phyloP scores from a whole-genome alignment of 78 protist species.

The Cavenderia fasciculata region DNA sequence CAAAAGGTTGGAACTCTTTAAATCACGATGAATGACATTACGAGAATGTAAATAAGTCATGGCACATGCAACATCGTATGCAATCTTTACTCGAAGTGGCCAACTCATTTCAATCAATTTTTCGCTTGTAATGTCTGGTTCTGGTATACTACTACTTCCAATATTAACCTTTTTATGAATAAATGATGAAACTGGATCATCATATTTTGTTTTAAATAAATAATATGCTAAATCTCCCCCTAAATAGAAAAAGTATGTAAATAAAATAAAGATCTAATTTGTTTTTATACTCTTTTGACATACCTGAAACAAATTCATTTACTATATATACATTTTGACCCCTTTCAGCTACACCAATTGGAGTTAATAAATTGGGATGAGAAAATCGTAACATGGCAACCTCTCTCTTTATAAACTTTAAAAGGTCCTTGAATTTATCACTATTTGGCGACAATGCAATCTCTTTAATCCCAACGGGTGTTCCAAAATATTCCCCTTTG shows the following conservation, averaged over 20 bases:
- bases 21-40: slow-evolving; percentile 77
- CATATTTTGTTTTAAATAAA: slow-evolving; percentile 46
- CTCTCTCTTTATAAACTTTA: slow-evolving; percentile 65
- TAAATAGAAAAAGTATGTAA: no score
- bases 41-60: slow-evolving; percentile 81
- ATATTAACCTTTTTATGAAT: slow-evolving; percentile 36
- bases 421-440: slow-evolving; percentile 48
- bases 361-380: slow-evolving; percentile 54
- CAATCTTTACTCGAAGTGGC: slow-evolving; percentile 65
- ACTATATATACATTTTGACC: slow-evolving; percentile 55
- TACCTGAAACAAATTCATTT: slow-evolving; percentile 32
- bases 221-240: slow-evolving; percentile 75
- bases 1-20: slow-evolving; percentile 63
- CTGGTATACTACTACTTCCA: slow-evolving; percentile 61
- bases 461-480: slow-evolving; percentile 69
- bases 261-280: no score
- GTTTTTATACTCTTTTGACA: no score
- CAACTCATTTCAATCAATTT: slow-evolving; percentile 8
- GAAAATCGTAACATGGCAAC: slow-evolving; percentile 65
- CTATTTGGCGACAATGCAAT: slow-evolving; percentile 42
- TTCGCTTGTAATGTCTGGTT: slow-evolving; percentile 4
- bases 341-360: slow-evolving; percentile 47
- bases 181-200: slow-evolving; percentile 18
- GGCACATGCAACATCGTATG: slow-evolving; percentile 72
- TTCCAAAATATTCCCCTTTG: slow-evolving; percentile 76